Base-by-base conservation (phyloP, 2,329 filamentous ascomycete genomes). In the Helotiales sp. region DNA sequence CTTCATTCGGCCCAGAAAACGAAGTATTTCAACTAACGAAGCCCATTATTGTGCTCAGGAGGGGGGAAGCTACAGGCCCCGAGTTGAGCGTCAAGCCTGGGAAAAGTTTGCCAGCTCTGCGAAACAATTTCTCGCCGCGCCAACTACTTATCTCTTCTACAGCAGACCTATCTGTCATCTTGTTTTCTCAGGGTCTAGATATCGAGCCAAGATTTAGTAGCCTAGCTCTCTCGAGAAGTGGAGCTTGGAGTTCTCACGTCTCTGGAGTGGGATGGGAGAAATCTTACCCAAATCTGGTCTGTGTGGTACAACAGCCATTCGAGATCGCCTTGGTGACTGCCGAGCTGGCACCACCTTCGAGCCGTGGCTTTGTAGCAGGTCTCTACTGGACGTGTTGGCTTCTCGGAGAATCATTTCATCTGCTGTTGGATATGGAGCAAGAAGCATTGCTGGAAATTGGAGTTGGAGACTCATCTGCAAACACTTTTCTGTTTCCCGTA, bases 361-460 rank as follows among this genome's bases (percentile, higher is more conserved):
- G 22, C 7, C 54, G 54, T 58, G 54, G 54, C 13, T 58, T 58
- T 13, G 30, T 58, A 6, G 54, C 54, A 4, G 54, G 54, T 6
- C n/a, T 58, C 10, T 58, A 58, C 30, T 58, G 54, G 54, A 58
- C 54, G 3, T 58, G 54, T 22, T 58, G 54, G 54, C 17, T 58
- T 3, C 30, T 58, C 4, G 54, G 54, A 3, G 54, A 8, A 58
- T 58, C 1, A 30, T 58, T 32, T 58, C 54, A 3, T 58, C 54
- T n/a, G 54, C 54, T 22, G 54, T 58, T 6, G 54, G 54, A 5
- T 37, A 37, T 37, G 54, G 54, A 5, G 54, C 54, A n/a, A 58
- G 54, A 37, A 58, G 54, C 11, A 37, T 58, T 13, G 26, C 54
- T 58, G 54, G 54, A 32, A 22, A 58, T 13, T 58, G 54, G 54